phyloP scores from a whole-genome alignment of 192 early-diverging fungal genomes.

The Backusella australiensis region DNA sequence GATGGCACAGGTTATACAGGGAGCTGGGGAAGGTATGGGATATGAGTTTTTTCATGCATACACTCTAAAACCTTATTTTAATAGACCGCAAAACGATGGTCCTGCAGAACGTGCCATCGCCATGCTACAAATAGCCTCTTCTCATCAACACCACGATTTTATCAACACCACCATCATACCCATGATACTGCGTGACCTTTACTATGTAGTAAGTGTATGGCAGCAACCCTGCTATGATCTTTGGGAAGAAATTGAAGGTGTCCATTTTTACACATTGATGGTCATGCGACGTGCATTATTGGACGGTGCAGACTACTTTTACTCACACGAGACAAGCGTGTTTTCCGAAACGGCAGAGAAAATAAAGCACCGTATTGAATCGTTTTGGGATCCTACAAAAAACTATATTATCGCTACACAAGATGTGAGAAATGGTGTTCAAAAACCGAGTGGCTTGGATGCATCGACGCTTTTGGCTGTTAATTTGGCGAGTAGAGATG shows the following conservation, averaged over 20 bases:
- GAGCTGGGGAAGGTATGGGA: conserved; percentile 44
- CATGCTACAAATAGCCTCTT: conserved; percentile 36
- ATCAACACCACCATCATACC: not conserved
- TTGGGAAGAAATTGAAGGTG: conserved; percentile 77
- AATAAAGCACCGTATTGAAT: conserved; percentile 16
- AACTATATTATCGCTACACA: conserved; percentile 39
- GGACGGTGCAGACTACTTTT: conserved; percentile 41
- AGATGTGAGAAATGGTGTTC: conserved; percentile 33
- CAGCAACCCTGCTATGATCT: conserved; percentile 51
- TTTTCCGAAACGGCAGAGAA: not conserved
- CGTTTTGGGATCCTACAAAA: conserved; percentile 42
- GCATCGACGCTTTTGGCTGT: conserved; percentile 57
- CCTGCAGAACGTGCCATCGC: conserved; percentile 53
- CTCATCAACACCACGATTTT: not conserved
- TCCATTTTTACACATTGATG: conserved; percentile 68
- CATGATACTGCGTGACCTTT: conserved; percentile 54
- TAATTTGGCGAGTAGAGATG: conserved; percentile 25
- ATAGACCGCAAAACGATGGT: conserved; percentile 70
- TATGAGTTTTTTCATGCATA: not conserved
- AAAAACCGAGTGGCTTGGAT: conserved; percentile 56
- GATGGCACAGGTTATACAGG: conserved; percentile 48
- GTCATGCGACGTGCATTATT: conserved; percentile 63
- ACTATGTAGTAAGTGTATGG: conserved; percentile 57
- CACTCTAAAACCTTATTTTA: not conserved
- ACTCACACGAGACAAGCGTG: not conserved